Percentiles rank a stretch among this genome's conserved stretches.
phyloP scores from a whole-genome alignment of 345 rosid species.

The Mercurialis annua region DNA sequence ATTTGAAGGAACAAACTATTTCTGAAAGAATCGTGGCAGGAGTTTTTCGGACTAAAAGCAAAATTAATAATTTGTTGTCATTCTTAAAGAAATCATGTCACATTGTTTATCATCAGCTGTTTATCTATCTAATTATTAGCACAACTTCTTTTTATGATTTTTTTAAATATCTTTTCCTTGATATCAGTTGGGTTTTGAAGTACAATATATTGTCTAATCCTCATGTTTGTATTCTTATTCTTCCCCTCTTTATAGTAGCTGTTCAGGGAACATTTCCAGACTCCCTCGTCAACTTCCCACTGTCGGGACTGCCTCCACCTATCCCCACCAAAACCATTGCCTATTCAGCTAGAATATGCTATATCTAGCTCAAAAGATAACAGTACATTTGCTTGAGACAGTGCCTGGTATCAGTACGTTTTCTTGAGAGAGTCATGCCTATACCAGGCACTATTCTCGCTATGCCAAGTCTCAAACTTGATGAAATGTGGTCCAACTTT shows the following conservation, averaged over 20 bases:
- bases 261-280: not conserved
- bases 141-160: not conserved
- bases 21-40: not conserved
- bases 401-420: no score
- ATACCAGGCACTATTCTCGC: not conserved
- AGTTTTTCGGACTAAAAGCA: slow-evolving; percentile 1
- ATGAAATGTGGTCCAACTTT: not conserved
- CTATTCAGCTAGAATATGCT: not conserved
- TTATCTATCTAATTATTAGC: not conserved
- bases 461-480: not conserved
- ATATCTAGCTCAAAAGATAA: not conserved
- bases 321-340: not conserved
- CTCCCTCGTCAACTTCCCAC: not conserved
- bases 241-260: not conserved
- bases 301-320: not conserved
- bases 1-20: slow-evolving; percentile 1
- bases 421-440: not conserved
- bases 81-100: not conserved
- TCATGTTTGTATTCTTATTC: not conserved
- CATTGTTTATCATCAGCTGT: not conserved
- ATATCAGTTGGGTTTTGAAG: not conserved
- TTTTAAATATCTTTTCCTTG: not conserved
- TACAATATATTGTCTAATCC: not conserved
- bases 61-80: not conserved
- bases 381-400: no score